A percentile compares a stretch with the other conserved stretches of the same genome.
These are phyloP conservation scores for Rhizopogon sp. DNA, from an alignment of 768 basidiomycete genomes.

Conservation along the genomic window DNA sequence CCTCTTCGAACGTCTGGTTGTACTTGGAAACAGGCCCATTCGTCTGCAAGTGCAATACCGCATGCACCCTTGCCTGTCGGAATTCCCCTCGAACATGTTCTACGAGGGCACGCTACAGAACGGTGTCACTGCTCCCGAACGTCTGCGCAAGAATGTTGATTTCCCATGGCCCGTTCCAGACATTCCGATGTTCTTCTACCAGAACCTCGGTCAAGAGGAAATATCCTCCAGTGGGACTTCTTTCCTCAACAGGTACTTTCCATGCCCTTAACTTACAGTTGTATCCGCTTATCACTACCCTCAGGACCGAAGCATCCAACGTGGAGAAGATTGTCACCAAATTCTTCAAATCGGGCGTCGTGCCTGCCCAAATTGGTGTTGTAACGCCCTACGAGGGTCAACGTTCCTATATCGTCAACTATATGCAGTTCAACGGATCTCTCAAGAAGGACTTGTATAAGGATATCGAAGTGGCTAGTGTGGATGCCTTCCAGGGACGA, in stretches of 20 bases:
- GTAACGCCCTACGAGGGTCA: constrained; percentile 99
- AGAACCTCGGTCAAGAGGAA: constrained; percentile 98
- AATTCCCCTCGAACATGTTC: constrained; percentile 99
- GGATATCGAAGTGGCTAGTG: constrained; percentile 98
- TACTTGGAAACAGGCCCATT: constrained; percentile 93
- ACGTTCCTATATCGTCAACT: constrained; percentile 96
- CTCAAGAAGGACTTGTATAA: constrained; percentile 99
- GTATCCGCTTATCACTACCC: constrained; percentile 1
- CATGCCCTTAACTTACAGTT: background rate
- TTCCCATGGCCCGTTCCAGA: constrained; percentile 98
- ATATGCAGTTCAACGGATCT: constrained; percentile 99
- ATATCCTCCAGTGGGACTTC: constrained; percentile 98
- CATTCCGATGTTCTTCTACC: constrained; percentile 99
- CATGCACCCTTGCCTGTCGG: constrained; percentile 99
- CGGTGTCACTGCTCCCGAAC: constrained; percentile 97
- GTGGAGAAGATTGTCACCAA: constrained; percentile 99
- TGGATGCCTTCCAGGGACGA: constrained; percentile 98
- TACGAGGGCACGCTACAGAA: constrained; percentile 99
- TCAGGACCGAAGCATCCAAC: constrained; percentile 94
- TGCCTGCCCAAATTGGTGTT: constrained; percentile 94
- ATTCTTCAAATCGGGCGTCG: constrained; percentile 98
- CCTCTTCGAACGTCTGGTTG: constrained; percentile 93
- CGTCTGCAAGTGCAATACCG: constrained; percentile 99
- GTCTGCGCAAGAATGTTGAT: constrained; percentile 95
- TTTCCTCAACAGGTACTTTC: constrained; percentile 81